These are phyloP conservation scores for Psidium guajava DNA, from an alignment of 345 rosid species.

Conservation along the genomic window DNA sequence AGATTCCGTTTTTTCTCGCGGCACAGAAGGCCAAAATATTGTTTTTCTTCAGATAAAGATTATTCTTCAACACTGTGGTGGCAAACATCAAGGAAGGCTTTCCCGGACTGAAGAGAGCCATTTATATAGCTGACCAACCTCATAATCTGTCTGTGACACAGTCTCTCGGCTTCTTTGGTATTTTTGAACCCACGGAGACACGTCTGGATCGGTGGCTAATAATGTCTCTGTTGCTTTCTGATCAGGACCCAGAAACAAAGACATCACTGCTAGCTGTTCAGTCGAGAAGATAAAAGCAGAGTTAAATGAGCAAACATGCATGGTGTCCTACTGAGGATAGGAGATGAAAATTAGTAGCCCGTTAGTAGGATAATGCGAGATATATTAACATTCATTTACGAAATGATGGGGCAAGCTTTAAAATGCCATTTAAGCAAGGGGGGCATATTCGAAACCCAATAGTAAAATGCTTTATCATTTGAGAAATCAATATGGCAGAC, in stretches of 20 bases:
- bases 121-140: conserved; percentile 30
- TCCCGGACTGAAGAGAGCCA: not conserved
- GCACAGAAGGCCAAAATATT: not conserved
- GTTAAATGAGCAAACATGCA: not conserved
- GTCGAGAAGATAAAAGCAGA: conserved; percentile 2
- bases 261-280: conserved; percentile 81
- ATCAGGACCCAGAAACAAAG: conserved; percentile 92
- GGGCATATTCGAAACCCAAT: not conserved
- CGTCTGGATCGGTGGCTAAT: conserved; percentile 54
- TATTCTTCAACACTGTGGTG: not conserved
- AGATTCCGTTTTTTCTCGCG: not conserved
- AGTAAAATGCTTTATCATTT: not conserved
- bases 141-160: conserved; percentile 83
- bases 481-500: not conserved
- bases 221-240: conserved; percentile 69
- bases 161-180: conserved; percentile 92
- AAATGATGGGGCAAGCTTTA: not conserved
- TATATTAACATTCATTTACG: too few relatives aligned
- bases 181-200: conserved; percentile 75
- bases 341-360: not conserved
- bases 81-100: not conserved
- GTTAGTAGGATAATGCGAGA: not conserved
- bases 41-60: not conserved
- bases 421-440: not conserved
- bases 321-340: not conserved